Evolutionary conservation across 179 eudicot genomes (phyloP), one percentile per base, ranked within the genome.

Genomic region (Spinacia oleracea): DNA sequence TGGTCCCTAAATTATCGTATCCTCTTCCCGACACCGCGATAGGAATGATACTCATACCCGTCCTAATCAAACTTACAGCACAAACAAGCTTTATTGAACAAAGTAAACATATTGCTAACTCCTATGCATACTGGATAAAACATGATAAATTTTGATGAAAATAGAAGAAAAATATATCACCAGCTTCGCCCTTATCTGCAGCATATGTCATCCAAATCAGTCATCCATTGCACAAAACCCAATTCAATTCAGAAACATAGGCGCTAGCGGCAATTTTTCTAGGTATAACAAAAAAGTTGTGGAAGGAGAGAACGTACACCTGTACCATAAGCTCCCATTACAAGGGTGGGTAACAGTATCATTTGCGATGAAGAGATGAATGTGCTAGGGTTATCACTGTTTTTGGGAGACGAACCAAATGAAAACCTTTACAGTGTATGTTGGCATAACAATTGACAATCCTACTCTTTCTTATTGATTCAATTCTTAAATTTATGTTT

Each of bases 121-220:
- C 77, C 43, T 27, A 65, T 16, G 29, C 32, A 23, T 25, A 53
- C 27, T 38, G 29, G 70, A 74, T 14, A 65, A 42, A 35, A 66
- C 40, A 25, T 51, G 56, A 62, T 58, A n/a, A n/a, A n/a, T n/a
- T n/a, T n/a, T n/a, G n/a, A n/a, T n/a, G 29, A 40, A 16, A 40
- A 25, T 32, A 68, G 48, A 14, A 60, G 3, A 45, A 67, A n/a
- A 73, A 75, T 58, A 73, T 63, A 88, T 87, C 74, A 90, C 96
- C 90, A 43, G 80, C 74, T 78, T 35, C 43, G 31, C 53, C 78
- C 70, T 81, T 80, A 43, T 56, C 83, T 38, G 60, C 77, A 51
- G 55, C 14, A 48, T 14, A 45, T 53, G 51, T 20, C 78, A 56
- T 34, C 72, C 23, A 66, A 21, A 70, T 77, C 85, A 81, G 55